These are phyloP conservation scores for Jackrogersella minutella DNA, from an alignment of 495 filamentous ascomycete genomes.

Conservation along the genomic window DNA sequence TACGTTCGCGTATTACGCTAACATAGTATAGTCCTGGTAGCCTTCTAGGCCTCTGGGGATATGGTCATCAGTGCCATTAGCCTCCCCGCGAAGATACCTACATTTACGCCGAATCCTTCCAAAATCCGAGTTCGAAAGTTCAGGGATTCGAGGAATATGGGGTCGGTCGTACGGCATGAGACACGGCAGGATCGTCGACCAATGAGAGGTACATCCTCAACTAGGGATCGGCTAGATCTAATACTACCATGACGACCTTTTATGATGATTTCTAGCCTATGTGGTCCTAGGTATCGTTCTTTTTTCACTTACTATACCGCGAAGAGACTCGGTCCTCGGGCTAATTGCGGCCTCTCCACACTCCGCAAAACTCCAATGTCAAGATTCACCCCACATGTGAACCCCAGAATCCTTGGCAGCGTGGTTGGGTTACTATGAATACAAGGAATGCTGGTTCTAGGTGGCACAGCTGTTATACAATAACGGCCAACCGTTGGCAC, in stretches of 20 bases:
- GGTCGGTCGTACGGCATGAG: conserved; percentile 32
- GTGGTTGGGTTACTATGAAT: not conserved
- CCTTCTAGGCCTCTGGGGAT: not conserved
- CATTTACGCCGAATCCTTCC: conserved; percentile 18
- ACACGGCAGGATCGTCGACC: conserved; percentile 27
- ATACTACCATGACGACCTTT: conserved; percentile 20
- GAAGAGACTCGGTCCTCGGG: conserved; percentile 37
- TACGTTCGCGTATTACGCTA: not conserved
- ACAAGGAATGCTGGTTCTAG: conserved; percentile 8
- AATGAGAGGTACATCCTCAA: conserved; percentile 6
- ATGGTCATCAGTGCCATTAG: conserved; percentile 15
- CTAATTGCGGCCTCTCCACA: conserved; percentile 42
- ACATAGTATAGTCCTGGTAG: not conserved
- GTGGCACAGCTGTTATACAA: conserved; percentile 18
- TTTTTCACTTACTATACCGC: conserved; percentile 15
- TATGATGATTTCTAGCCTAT: not conserved
- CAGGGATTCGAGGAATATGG: conserved; percentile 17
- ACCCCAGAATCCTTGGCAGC: conserved; percentile 11
- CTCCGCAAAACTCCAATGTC: conserved; percentile 30
- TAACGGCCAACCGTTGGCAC: not conserved
- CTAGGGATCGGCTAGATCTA: conserved; percentile 14
- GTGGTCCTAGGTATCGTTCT: not conserved
- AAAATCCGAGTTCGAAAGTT: conserved; percentile 11
- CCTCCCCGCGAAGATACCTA: conserved; percentile 3
- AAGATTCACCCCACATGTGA: conserved; percentile 26